Percentiles rank a stretch among this genome's conserved stretches.
Conservation (phyloP, 2,329 filamentous ascomycete species). For the Polychaeton citri region DNA sequence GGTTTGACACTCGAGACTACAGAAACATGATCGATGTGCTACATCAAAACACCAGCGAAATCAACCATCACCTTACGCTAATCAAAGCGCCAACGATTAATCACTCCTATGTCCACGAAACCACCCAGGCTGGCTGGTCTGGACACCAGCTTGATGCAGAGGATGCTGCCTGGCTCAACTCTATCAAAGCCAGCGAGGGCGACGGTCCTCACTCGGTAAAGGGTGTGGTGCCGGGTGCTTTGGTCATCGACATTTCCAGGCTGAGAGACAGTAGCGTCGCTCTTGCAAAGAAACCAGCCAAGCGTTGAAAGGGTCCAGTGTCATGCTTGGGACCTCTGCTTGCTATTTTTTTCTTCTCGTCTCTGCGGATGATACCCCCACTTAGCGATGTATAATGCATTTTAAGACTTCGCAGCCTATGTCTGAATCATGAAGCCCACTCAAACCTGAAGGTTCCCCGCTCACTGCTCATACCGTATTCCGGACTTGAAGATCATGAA, state of each 20-base stretch:
- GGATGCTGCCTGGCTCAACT: constrained; percentile 20
- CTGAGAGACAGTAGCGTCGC: constrained; percentile 4
- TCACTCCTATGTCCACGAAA: background rate
- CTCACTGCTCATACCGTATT: too few relatives aligned
- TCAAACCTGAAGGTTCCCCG: too few relatives aligned
- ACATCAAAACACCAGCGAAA: constrained; percentile 26
- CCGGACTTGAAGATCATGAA: too few relatives aligned
- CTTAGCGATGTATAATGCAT: too few relatives aligned
- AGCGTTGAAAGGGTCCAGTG: background rate
- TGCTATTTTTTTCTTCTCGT: too few relatives aligned
- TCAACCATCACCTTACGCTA: constrained; percentile 11
- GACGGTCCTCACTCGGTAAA: constrained; percentile 12
- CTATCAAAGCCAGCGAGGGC: constrained; percentile 12
- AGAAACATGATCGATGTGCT: constrained; percentile 39
- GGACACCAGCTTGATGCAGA: constrained; percentile 11
- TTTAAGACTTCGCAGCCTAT: too few relatives aligned
- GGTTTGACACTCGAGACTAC: background rate
- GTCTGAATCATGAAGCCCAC: too few relatives aligned
- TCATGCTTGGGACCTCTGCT: too few relatives aligned
- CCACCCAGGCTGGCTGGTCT: background rate
- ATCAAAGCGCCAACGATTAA: background rate
- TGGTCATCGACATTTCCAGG: constrained; percentile 15
- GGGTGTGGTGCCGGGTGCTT: constrained; percentile 8
- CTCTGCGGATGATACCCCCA: too few relatives aligned
- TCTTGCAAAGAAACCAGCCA: background rate